These are phyloP conservation scores for Globisporangium perplexum DNA, from an alignment of 352 stramenopile species.

Conservation along the genomic window DNA sequence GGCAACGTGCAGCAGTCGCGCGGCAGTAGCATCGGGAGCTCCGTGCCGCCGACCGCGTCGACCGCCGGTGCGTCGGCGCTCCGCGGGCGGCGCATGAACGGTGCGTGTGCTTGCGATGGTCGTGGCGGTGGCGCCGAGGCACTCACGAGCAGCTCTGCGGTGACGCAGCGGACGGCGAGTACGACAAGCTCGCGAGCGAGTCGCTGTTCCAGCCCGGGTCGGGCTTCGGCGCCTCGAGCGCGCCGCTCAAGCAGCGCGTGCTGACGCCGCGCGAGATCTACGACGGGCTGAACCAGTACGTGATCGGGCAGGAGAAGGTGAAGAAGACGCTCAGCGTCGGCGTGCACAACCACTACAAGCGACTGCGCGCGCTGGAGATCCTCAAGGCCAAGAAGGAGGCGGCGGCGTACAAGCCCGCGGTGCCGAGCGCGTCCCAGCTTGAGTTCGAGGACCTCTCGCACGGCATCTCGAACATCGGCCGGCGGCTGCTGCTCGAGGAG, in stretches of 20 bases:
- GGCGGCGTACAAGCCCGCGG: conserved; percentile 17
- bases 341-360: conserved; percentile 99
- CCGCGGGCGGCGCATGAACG: conserved; percentile 45
- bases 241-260: conserved; percentile 33
- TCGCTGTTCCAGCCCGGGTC: conserved; percentile 22
- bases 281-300: conserved; percentile 93
- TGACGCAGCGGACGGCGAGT: conserved; percentile 47
- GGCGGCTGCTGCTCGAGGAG: conserved; percentile 56
- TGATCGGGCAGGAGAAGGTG: conserved; percentile 96
- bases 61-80: neutral
- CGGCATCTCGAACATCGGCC: conserved; percentile 31
- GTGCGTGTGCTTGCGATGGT: conserved; percentile 9
- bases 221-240: conserved; percentile 8
- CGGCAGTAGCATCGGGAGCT: conserved; percentile 25
- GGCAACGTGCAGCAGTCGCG: conserved; percentile 45
- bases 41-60: conserved; percentile 4
- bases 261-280: conserved; percentile 93
- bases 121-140: neutral
- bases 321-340: conserved; percentile 95
- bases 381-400: conserved; percentile 40
- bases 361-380: conserved; percentile 73
- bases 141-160: neutral
- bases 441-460: conserved; percentile 28
- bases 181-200: conserved; percentile 69
- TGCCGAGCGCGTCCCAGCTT: conserved; percentile 26